Conservation (phyloP, 2,329 filamentous ascomycete genomes). For the Teratosphaeria zuluensis region DNA sequence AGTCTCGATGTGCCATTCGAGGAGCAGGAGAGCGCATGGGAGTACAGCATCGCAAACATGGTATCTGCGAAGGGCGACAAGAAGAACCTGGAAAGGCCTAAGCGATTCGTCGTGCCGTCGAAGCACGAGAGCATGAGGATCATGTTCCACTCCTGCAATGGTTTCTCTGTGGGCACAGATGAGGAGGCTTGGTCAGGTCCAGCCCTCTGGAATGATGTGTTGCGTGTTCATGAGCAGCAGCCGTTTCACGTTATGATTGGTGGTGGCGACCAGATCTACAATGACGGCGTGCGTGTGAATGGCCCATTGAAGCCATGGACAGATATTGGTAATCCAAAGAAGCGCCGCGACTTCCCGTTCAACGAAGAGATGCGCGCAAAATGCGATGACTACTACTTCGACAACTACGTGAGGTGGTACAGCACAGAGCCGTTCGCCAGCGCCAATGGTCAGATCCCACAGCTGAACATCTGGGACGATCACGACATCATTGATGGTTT, state of each 20-base stretch:
- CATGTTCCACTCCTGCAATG: conserved; percentile 62
- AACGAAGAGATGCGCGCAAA: conserved; percentile 52
- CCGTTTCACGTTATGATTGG: conserved; percentile 68
- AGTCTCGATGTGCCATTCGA: conserved; percentile 54
- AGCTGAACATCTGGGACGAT: conserved; percentile 59
- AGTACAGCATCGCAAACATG: conserved; percentile 63
- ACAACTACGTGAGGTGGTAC: conserved; percentile 59
- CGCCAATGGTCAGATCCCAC: conserved; percentile 53
- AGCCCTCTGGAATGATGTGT: conserved; percentile 55
- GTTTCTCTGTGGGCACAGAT: conserved; percentile 57
- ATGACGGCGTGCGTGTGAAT: conserved; percentile 69
- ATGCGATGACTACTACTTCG: conserved; percentile 54
- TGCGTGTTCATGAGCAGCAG: conserved; percentile 48
- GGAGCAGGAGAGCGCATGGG: conserved; percentile 65
- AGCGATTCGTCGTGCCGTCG: conserved; percentile 50
- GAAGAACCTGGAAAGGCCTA: conserved; percentile 19
- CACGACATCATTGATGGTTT: conserved; percentile 58
- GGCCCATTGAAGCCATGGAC: conserved; percentile 66
- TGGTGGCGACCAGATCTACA: conserved; percentile 79
- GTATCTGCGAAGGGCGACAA: conserved; percentile 24
- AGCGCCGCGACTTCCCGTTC: conserved; percentile 52
- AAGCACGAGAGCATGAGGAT: conserved; percentile 56
- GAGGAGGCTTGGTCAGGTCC: conserved; percentile 51
- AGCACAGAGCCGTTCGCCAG: conserved; percentile 53
- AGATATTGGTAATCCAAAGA: conserved; percentile 49